These are phyloP conservation scores for Jatropha curcas DNA, from an alignment of 345 rosid species.

Conservation along the genomic window DNA sequence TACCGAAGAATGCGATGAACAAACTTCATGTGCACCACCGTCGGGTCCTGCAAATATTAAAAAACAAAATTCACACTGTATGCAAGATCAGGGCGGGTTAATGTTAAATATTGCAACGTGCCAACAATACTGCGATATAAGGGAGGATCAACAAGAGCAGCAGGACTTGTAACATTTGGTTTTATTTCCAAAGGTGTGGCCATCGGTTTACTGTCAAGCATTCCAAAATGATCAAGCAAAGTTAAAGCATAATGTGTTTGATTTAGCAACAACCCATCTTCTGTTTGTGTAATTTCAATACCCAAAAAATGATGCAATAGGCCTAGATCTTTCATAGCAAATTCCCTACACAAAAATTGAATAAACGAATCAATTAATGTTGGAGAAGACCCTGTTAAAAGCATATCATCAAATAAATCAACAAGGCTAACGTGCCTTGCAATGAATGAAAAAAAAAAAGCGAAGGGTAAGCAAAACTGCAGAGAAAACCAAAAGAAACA, in stretches of 20 bases:
- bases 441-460: not conserved
- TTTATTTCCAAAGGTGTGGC: not conserved
- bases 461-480: not conserved
- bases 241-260: not conserved
- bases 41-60: no score
- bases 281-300: no score
- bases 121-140: not conserved
- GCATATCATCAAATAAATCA: not conserved
- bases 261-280: no score
- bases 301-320: no score
- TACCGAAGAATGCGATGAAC: no score
- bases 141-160: not conserved
- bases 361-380: not conserved
- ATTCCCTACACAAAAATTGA: not conserved
- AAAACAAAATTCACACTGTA: not conserved
- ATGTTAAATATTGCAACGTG: not conserved
- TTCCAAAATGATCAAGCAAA: not conserved
- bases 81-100: not conserved
- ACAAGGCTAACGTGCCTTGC: not conserved
- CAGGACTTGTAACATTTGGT: not conserved
- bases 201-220: not conserved
- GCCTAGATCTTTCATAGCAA: no score
- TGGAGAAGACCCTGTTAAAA: not conserved
- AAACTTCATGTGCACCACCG: no score
- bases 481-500: not conserved